Evolutionary conservation across 164 flowering plant genomes (phyloP).

Genomic region (Magnolia changhungtana): DNA sequence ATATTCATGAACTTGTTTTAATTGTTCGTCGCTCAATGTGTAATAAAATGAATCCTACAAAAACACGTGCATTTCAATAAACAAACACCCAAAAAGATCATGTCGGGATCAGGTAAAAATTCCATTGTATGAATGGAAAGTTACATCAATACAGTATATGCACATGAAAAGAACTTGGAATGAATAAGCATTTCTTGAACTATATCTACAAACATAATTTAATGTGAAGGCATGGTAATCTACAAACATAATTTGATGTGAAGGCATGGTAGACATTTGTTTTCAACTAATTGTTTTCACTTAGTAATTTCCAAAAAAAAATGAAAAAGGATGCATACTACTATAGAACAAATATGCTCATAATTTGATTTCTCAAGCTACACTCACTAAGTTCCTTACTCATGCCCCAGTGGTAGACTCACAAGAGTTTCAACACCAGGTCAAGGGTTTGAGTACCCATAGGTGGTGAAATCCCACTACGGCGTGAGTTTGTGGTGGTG

Average conservation of each 20-base stretch:
- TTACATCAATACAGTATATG: neutral
- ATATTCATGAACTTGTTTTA: conserved; percentile 41
- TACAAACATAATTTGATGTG: neutral
- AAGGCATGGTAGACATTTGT: neutral
- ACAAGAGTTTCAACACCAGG: too few species aligned
- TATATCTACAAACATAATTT: neutral
- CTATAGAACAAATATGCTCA: too few species aligned
- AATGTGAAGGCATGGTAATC: neutral
- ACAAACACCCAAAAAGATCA: neutral
- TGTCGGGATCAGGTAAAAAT: neutral
- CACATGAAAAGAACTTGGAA: neutral
- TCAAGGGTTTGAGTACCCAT: too few species aligned
- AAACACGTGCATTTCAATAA: neutral
- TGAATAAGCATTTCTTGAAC: neutral
- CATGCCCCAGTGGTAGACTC: too few species aligned
- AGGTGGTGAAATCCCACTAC: too few species aligned
- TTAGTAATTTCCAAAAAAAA: too few species aligned
- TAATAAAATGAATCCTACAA: conserved; percentile 78
- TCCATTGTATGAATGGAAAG: neutral
- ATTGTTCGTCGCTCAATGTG: conserved; percentile 36
- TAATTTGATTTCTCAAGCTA: too few species aligned
- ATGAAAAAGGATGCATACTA: too few species aligned
- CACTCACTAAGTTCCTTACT: too few species aligned
- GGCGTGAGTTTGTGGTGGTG: too few species aligned
- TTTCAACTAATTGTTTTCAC: too few species aligned